phyloP scores from a whole-genome alignment of 2,329 filamentous ascomycete species.

The Trichoderma sp. region DNA sequence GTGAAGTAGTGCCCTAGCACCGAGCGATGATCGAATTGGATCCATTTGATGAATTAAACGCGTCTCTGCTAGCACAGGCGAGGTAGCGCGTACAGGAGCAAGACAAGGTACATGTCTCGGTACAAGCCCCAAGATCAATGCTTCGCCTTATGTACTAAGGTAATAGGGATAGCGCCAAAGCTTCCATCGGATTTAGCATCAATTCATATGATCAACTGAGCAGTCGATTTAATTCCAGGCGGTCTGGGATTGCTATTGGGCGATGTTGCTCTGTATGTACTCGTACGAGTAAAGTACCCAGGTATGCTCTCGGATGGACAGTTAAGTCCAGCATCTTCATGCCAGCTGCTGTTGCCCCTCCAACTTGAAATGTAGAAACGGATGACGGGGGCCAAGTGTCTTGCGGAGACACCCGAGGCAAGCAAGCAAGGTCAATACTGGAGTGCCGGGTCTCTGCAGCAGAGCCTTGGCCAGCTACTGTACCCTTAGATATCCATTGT shows the following conservation, averaged over 20 bases:
- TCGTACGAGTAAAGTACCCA: too few species aligned
- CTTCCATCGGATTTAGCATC: background rate
- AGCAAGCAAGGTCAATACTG: background rate
- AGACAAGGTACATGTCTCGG: background rate
- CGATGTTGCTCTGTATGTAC: background rate
- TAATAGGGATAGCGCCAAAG: background rate
- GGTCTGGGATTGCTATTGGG: background rate
- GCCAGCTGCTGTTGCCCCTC: conserved; percentile 10
- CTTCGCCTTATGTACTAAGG: background rate
- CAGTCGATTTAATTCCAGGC: background rate
- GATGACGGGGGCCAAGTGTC: background rate
- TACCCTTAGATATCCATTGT: too few species aligned
- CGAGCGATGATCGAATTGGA: background rate
- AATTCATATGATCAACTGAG: background rate
- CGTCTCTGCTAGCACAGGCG: background rate
- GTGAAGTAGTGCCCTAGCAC: background rate
- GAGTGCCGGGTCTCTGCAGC: conserved; percentile 1
- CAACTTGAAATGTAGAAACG: background rate
- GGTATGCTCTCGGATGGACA: background rate
- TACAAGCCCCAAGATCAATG: background rate
- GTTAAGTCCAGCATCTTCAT: background rate
- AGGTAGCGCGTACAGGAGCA: background rate
- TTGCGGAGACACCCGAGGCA: background rate
- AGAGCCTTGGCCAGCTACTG: background rate
- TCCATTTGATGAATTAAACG: background rate